phyloP scores from a whole-genome alignment of 1,139 yeast genomes.

The Ogataea hybrid region DNA sequence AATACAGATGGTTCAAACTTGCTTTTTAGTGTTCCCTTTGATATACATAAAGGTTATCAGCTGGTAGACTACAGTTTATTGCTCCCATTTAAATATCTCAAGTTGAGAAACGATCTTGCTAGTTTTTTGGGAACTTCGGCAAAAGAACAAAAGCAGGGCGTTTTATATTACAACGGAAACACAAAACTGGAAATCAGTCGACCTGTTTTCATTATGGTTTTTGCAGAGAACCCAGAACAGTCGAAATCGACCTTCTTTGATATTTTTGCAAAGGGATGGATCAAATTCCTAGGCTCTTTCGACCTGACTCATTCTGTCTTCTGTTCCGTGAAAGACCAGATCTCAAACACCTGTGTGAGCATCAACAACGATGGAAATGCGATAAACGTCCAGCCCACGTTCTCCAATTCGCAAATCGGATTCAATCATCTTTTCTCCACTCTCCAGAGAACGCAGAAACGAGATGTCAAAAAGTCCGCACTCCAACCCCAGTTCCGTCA shows the following conservation, averaged over 20 bases:
- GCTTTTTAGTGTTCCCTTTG: constrained; percentile 18
- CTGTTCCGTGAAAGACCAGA: constrained; percentile 37
- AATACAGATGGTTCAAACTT: neutral
- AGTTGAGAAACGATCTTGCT: constrained; percentile 11
- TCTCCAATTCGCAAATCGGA: constrained; percentile 21
- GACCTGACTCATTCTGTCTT: constrained; percentile 41
- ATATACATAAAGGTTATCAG: constrained; percentile 17
- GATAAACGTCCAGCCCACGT: constrained; percentile 20
- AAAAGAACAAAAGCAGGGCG: neutral
- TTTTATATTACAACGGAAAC: constrained; percentile 27
- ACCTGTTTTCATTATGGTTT: constrained; percentile 35
- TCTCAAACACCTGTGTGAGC: constrained; percentile 40
- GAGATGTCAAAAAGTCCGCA: constrained; percentile 7
- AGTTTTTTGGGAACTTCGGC: neutral
- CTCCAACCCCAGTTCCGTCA: constrained; percentile 19
- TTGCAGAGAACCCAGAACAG: constrained; percentile 16
- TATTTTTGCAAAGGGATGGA: constrained; percentile 42
- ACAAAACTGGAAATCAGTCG: constrained; percentile 26
- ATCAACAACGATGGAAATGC: constrained; percentile 30
- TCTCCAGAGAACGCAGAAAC: constrained; percentile 2
- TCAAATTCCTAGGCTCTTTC: constrained; percentile 33
- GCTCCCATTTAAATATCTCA: constrained; percentile 20
- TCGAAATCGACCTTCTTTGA: constrained; percentile 38
- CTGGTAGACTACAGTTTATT: constrained; percentile 23
- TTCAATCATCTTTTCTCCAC: constrained; percentile 17